phyloP scores from a whole-genome alignment of 2,329 filamentous ascomycete genomes.

The Diplodia sapinea region DNA sequence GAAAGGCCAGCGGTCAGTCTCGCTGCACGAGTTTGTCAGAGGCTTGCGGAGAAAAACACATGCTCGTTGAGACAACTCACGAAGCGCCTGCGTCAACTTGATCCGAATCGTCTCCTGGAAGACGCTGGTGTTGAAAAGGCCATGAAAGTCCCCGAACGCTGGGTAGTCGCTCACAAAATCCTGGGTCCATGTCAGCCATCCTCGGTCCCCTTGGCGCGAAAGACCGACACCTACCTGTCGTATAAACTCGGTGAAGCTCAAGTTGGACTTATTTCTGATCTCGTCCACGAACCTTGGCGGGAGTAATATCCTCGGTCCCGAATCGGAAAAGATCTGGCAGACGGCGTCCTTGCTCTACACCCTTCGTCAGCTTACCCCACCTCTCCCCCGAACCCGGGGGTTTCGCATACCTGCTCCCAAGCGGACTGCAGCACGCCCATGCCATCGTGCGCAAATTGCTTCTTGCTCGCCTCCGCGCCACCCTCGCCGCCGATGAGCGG shows the following conservation, averaged over 20 bases:
- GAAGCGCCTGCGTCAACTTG: neutral
- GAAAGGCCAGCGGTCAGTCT: neutral
- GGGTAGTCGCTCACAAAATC: neutral
- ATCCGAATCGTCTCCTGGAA: neutral
- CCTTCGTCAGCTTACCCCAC: neutral
- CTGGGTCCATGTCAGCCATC: neutral
- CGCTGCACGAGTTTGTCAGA: neutral
- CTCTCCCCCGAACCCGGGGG: neutral
- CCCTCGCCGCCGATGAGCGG: neutral
- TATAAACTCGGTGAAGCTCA: neutral
- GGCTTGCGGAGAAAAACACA: no score
- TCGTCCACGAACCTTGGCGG: neutral
- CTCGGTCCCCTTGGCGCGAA: neutral
- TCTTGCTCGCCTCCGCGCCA: neutral
- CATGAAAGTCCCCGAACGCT: neutral
- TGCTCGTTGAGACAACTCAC: neutral
- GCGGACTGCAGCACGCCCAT: neutral
- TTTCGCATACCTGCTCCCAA: neutral
- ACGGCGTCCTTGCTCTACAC: neutral
- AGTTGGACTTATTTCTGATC: neutral
- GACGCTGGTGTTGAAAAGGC: neutral
- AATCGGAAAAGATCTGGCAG: conserved; percentile 9
- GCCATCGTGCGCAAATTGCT: neutral
- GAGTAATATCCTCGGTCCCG: neutral
- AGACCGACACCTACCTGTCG: neutral